phyloP scores from a whole-genome alignment of 371 early-diverging fungal species.

The Lichtheimia ramosa region DNA sequence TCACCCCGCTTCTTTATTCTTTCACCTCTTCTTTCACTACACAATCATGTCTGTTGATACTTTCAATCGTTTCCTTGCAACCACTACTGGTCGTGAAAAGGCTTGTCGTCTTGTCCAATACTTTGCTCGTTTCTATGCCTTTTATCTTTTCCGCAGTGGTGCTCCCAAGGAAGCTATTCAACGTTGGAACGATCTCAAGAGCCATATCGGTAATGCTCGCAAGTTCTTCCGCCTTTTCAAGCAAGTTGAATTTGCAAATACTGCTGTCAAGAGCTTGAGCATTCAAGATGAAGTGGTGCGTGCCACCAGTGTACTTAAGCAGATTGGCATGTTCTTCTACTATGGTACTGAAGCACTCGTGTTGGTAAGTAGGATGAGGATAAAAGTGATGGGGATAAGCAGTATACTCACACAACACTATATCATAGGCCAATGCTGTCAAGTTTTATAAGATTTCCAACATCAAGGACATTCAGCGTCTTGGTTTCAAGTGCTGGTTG shows the following conservation, averaged over 20 bases:
- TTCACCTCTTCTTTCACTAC: neutral
- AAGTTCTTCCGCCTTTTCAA: conserved; percentile 59
- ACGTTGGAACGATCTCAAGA: conserved; percentile 58
- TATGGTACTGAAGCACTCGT: conserved; percentile 57
- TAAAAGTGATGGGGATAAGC: neutral
- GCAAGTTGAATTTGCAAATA: conserved; percentile 62
- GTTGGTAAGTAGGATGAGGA: conserved; percentile 39
- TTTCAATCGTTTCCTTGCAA: conserved; percentile 51
- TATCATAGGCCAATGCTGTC: conserved; percentile 30
- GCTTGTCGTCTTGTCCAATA: conserved; percentile 76
- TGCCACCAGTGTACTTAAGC: conserved; percentile 48
- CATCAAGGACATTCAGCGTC: conserved; percentile 50
- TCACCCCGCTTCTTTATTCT: neutral
- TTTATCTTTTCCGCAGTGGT: conserved; percentile 52
- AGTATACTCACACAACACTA: no score
- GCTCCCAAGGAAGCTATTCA: conserved; percentile 52
- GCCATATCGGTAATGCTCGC: conserved; percentile 60
- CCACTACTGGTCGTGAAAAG: conserved; percentile 83
- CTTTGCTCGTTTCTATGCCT: conserved; percentile 68
- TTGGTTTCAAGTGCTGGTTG: conserved; percentile 67
- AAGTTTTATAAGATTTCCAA: conserved; percentile 46
- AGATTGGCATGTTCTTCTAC: conserved; percentile 58
- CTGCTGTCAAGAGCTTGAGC: conserved; percentile 50
- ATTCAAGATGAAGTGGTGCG: conserved; percentile 56
- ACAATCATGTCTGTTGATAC: conserved; percentile 22